These are phyloP conservation scores for Pulveroboletus sp. DNA, from an alignment of 768 basidiomycete genomes.

Conservation along the genomic window DNA sequence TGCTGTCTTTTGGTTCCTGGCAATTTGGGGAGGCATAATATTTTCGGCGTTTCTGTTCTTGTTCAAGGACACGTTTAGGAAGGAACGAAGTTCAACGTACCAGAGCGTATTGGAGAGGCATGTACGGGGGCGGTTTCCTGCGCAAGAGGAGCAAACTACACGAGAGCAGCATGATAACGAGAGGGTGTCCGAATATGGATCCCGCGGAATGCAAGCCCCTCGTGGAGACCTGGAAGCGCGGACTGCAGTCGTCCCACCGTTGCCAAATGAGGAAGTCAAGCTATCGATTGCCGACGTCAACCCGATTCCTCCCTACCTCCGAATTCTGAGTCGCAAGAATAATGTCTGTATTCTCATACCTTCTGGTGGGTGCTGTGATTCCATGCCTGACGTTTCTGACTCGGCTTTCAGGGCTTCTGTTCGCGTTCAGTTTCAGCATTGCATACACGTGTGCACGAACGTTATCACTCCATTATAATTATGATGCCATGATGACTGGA, in stretches of 20 bases:
- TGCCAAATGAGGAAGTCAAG: slow-evolving; percentile 44
- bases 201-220: slow-evolving; percentile 2
- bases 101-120: slow-evolving; percentile 58
- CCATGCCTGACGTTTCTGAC: neutral
- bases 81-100: slow-evolving; percentile 79
- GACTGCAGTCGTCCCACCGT: slow-evolving; percentile 13
- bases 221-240: slow-evolving; percentile 26
- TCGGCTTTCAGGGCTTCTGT: slow-evolving; percentile 53
- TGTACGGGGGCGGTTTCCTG: slow-evolving; percentile 20
- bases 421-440: slow-evolving; percentile 68
- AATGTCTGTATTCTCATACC: slow-evolving; percentile 59
- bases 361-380: slow-evolving; percentile 24
- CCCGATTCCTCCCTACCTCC: slow-evolving; percentile 59
- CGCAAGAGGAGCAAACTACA: slow-evolving; percentile 12
- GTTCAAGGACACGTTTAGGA: slow-evolving; percentile 83
- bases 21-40: slow-evolving; percentile 56
- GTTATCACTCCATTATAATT: slow-evolving; percentile 61
- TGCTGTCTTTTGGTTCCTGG: slow-evolving; percentile 82
- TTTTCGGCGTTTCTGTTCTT: slow-evolving; percentile 59
- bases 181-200: neutral
- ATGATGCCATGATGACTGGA: slow-evolving; percentile 71
- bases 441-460: slow-evolving; percentile 76
- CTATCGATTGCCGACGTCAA: slow-evolving; percentile 70
- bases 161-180: slow-evolving; percentile 9
- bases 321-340: slow-evolving; percentile 60